These are phyloP conservation scores for Rhynchospora pubera DNA, from an alignment of 176 grass and related monocot genomes.

Conservation along the genomic window DNA sequence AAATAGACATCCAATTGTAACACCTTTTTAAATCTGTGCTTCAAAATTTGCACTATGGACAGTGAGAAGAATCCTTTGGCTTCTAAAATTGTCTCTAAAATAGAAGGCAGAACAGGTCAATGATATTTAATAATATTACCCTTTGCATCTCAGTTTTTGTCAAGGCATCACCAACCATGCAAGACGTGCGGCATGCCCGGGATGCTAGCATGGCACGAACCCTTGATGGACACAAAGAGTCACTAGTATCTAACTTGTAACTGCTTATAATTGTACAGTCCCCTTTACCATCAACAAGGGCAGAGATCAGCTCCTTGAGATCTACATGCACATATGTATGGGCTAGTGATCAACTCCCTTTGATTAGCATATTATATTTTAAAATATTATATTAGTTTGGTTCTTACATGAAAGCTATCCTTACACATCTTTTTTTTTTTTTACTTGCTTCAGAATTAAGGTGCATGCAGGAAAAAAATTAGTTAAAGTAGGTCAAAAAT, in stretches of 20 bases:
- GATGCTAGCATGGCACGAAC: constrained; percentile 96
- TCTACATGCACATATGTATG: constrained; percentile 29
- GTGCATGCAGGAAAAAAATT: not conserved
- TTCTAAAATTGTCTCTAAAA: not conserved
- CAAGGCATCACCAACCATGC: constrained; percentile 83
- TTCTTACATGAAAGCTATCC: not conserved
- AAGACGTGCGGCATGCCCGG: constrained; percentile 79
- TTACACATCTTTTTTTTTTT: not conserved
- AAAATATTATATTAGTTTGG: not conserved
- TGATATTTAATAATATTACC: constrained; percentile 35
- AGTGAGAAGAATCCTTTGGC: not conserved
- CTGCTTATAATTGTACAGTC: constrained; percentile 76
- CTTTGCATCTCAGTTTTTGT: constrained; percentile 88
- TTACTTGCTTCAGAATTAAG: not conserved
- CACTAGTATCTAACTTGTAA: constrained; percentile 71
- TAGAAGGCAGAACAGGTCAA: not conserved
- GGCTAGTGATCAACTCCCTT: not conserved
- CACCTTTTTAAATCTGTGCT: not conserved
- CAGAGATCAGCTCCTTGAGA: constrained; percentile 80
- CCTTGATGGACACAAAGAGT: constrained; percentile 86
- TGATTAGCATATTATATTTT: not conserved
- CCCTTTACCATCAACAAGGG: constrained; percentile 78
- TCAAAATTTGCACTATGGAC: not conserved
- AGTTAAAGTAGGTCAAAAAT: not conserved
- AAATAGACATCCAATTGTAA: not conserved